These are phyloP conservation scores for Petunia hybrid DNA, from an alignment of 305 asterid genomes.

Conservation along the genomic window DNA sequence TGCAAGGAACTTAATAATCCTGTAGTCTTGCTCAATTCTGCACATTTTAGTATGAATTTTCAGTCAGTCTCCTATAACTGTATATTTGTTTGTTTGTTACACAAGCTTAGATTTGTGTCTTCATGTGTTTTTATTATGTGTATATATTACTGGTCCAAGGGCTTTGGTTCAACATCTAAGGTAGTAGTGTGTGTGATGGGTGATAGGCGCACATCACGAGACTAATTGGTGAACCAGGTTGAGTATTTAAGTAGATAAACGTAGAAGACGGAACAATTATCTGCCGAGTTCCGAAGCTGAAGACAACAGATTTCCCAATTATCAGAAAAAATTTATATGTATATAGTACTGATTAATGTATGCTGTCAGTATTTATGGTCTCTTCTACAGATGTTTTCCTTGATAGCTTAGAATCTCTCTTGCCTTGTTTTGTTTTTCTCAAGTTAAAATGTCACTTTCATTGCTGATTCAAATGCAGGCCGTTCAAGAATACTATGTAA, in stretches of 20 bases:
- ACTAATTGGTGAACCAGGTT: not conserved
- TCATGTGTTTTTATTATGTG: not conserved
- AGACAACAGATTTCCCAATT: not conserved
- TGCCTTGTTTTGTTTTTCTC: not conserved
- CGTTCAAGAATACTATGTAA: conserved; percentile 62
- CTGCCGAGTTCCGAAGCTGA: not conserved
- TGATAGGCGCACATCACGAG: not conserved
- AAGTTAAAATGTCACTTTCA: not conserved
- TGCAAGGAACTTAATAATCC: not conserved
- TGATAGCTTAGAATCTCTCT: conserved; percentile 11
- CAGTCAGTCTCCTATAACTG: not conserved
- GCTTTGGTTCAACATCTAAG: not conserved
- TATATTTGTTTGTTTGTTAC: conserved; percentile 17
- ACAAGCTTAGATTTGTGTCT: not conserved
- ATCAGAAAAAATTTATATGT: not conserved
- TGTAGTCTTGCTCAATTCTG: not conserved
- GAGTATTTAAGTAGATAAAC: not conserved
- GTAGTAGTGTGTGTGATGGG: not conserved
- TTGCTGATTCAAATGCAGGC: conserved; percentile 56
- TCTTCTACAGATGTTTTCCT: not conserved
- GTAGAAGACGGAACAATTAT: not conserved
- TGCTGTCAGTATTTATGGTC: not conserved
- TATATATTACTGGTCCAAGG: not conserved
- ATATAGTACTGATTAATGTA: not conserved
- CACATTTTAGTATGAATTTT: conserved; percentile 7